phyloP scores from a whole-genome alignment of 345 rosid genomes.

The Heritiera littoralis region DNA sequence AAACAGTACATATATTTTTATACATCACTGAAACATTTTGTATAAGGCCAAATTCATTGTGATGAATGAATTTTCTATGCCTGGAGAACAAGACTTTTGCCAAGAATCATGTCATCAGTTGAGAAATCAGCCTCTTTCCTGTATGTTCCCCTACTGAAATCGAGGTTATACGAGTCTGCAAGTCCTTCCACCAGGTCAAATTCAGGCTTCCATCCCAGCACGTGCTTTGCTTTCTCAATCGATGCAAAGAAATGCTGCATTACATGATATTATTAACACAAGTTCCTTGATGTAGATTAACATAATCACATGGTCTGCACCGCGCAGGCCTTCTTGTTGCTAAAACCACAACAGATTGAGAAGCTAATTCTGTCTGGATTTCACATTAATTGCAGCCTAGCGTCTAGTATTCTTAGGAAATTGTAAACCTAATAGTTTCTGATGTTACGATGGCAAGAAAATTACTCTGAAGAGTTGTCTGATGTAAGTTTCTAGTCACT shows the following conservation, averaged over 20 bases:
- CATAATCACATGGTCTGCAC: background rate
- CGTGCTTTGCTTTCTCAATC: constrained; percentile 84
- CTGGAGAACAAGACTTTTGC: constrained; percentile 75
- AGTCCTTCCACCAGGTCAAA: constrained; percentile 90
- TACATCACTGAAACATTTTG: too few species aligned
- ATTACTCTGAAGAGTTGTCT: background rate
- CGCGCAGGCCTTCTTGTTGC: background rate
- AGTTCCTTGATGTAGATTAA: background rate
- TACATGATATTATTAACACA: background rate
- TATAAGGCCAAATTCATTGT: too few species aligned
- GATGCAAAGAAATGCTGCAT: constrained; percentile 98
- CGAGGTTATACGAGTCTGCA: constrained; percentile 87
- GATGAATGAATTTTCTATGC: constrained; percentile 30
- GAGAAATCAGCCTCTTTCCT: constrained; percentile 91
- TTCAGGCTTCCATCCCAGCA: constrained; percentile 76
- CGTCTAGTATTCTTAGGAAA: too few species aligned
- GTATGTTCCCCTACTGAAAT: constrained; percentile 85
- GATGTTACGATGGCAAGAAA: background rate
- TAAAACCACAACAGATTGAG: background rate
- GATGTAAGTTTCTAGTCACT: background rate
- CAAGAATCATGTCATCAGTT: constrained; percentile 83
- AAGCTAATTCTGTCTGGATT: background rate
- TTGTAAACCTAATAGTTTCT: background rate
- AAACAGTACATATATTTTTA: background rate
- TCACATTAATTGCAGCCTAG: background rate